Percentiles rank a stretch among this genome's conserved stretches.
phyloP scores from a whole-genome alignment of 163 green algal genomes.

The Trebouxiophyceae sp. region DNA sequence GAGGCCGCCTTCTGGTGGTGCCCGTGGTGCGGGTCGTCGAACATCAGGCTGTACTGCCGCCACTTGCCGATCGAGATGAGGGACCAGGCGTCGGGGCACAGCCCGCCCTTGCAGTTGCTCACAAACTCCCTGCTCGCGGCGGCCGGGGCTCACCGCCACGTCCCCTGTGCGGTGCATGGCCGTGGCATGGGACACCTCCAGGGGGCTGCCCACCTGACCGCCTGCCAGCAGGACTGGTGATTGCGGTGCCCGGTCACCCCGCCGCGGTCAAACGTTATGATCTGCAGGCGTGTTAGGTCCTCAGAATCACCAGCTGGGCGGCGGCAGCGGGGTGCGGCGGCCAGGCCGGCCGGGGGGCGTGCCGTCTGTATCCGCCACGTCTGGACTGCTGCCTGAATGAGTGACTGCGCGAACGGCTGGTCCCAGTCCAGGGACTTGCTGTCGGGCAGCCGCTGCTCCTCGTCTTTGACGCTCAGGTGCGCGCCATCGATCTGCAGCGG shows the following conservation, averaged over 20 bases:
- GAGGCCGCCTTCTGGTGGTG: neutral
- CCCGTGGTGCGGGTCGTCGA: neutral
- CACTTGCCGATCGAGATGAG: neutral
- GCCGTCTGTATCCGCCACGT: neutral
- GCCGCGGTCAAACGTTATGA: conserved; percentile 69
- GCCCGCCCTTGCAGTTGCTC: neutral
- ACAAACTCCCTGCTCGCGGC: neutral
- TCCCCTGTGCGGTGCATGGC: too few species aligned
- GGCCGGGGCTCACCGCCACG: too few species aligned
- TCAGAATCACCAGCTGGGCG: neutral
- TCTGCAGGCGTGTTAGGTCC: conserved; percentile 21
- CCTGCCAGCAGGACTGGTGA: conserved; percentile 40
- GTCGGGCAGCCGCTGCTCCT: neutral
- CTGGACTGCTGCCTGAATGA: neutral
- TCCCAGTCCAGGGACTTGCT: neutral
- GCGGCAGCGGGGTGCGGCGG: too few species aligned
- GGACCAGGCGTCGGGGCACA: neutral
- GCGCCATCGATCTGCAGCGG: conserved; percentile 19
- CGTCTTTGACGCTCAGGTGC: neutral
- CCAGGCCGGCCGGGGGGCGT: too few species aligned
- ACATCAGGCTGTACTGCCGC: conserved; percentile 1
- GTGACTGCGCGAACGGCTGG: neutral
- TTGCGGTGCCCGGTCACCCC: conserved; percentile 74
- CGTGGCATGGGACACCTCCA: too few species aligned
- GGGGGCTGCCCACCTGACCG: too few species aligned